Evolutionary conservation across 768 basidiomycete genomes (phyloP), one percentile per base, ranked within the genome.

Genomic region (Lactarius hatsudake): DNA sequence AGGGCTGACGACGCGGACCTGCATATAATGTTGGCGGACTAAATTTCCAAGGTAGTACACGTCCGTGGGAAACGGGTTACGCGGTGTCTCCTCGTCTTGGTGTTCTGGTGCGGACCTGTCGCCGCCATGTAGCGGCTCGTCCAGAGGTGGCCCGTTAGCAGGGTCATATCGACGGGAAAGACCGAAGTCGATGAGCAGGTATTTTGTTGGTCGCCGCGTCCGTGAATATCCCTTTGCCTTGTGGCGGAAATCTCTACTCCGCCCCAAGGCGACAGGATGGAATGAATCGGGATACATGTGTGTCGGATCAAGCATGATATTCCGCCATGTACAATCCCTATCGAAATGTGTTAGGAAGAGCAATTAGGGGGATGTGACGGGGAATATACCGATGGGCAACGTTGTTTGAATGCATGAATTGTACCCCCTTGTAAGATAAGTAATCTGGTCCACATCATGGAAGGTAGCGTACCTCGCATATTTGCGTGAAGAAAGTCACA

Each of bases 401-500:
- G 7, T 67, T 34, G 2, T 64, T 59, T 34, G 67, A 48, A 17
- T 70, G 69, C 66, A 70, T 54, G 12, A 67, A 67, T 59, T 64
- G 57, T 3, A 70, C 18, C 0, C 69, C 66, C 66, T 67, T 20
- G 6, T 15, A 2, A 17, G n/a, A 23, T 63, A 32, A 60, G 48
- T 8, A 45, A 28, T 2, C 1, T 12, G 4, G 34, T 1, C 18
- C 6, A 15, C 15, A 57, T 9, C 20, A 9, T 26, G 20, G 3
- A 8, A 38, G 12, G 8, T 18, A 5, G 3, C 23, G 1, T 6
- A 20, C 72, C 65, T 75, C 70, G 4, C 74, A 62, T 18, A 71
- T 34, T 42, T 75, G 75, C n/a, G 56, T 58, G 10, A 72, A 66
- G 42, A 75, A 74, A 9, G 73, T 40, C 2, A 40, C 38, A 40